Evolutionary conservation across 495 filamentous ascomycete species (phyloP).

Genomic region (Sphaerosporella brunnea): DNA sequence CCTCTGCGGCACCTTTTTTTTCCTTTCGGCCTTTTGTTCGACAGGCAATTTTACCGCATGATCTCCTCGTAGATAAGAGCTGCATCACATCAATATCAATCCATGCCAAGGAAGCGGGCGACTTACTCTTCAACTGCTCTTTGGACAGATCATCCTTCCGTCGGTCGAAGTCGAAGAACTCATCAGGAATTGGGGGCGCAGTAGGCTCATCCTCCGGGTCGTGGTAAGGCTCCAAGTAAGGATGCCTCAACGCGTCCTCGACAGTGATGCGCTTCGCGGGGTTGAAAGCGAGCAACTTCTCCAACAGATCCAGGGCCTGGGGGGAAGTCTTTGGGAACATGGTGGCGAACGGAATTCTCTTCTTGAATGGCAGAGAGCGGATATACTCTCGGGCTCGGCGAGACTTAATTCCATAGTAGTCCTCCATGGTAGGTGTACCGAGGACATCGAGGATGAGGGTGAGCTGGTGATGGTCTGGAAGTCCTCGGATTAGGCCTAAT

Average conservation of each 20-base stretch:
- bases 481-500: background rate
- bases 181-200: conserved; percentile 86
- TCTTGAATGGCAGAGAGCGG: conserved; percentile 98
- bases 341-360: conserved; percentile 94
- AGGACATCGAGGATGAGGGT: conserved; percentile 96
- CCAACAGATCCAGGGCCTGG: conserved; percentile 77
- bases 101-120: background rate
- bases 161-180: conserved; percentile 99
- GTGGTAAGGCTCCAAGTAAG: conserved; percentile 96
- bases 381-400: conserved; percentile 96
- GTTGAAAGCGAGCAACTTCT: conserved; percentile 94
- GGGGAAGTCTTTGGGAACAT: conserved; percentile 97
- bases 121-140: conserved; percentile 80
- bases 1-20: too few species aligned
- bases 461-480: conserved; percentile 85
- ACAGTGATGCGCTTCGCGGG: conserved; percentile 96
- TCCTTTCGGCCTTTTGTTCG: too few species aligned
- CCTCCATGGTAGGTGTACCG: conserved; percentile 98
- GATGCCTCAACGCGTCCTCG: conserved; percentile 91
- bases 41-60: too few species aligned
- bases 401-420: conserved; percentile 99
- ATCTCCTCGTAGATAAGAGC: conserved; percentile 95
- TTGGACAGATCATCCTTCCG: conserved; percentile 98
- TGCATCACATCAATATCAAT: conserved; percentile 24
- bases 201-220: conserved; percentile 98